A percentile compares a stretch with the other conserved stretches of the same genome.
Evolutionary conservation across 345 rosid species (phyloP).

Genomic region (Gossypium mustelinum): DNA sequence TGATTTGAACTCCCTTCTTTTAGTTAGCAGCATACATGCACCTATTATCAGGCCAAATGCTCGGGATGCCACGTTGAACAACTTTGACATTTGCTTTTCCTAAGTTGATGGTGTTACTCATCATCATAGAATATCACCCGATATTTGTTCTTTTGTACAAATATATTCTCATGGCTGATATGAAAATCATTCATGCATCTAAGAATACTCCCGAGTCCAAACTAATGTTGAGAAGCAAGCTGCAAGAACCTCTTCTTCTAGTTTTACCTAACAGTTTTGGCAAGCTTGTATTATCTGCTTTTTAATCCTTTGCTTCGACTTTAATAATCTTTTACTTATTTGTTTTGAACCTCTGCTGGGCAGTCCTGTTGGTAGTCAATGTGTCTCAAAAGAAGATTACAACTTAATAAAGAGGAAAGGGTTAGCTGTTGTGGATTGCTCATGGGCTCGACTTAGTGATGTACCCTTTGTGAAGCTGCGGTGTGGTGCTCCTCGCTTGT

Average conservation of each 20-base stretch:
- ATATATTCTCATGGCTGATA: background rate
- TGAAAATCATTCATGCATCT: background rate
- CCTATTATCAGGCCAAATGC: background rate
- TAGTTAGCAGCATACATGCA: background rate
- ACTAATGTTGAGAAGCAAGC: background rate
- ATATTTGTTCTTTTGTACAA: background rate
- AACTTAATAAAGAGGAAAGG: constrained; percentile 73
- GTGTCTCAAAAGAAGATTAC: constrained; percentile 85
- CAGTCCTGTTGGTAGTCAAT: constrained; percentile 90
- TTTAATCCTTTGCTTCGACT: constrained; percentile 6
- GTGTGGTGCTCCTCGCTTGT: constrained; percentile 83
- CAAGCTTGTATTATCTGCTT: background rate
- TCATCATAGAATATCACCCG: background rate
- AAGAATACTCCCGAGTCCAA: background rate
- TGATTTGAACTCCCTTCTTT: background rate
- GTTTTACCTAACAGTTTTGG: background rate
- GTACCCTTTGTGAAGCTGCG: constrained; percentile 92
- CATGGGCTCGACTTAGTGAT: constrained; percentile 93
- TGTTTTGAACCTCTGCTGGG: constrained; percentile 20
- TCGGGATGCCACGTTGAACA: background rate
- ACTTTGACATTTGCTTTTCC: background rate
- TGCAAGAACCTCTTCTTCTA: background rate
- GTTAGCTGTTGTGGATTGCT: constrained; percentile 95
- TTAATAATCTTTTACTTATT: constrained; percentile 5
- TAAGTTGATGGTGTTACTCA: background rate